Evolutionary conservation across 2,329 filamentous ascomycete species (phyloP), one percentile per base, ranked within the genome.

Genomic region (Fusarium udum): DNA sequence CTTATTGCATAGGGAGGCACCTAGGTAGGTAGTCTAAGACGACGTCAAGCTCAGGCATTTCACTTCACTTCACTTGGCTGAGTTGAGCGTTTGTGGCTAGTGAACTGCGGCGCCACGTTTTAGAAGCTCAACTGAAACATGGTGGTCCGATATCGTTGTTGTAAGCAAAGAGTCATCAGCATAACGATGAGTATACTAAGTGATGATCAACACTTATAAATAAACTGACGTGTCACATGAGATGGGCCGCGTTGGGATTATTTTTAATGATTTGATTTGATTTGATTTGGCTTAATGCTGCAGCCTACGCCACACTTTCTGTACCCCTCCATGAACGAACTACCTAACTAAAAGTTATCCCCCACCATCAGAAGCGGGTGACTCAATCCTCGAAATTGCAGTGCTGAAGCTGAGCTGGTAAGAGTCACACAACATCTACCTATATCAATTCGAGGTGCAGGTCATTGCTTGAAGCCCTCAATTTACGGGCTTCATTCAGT

Each of bases 401-500:
- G 49, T 52, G n/a, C n/a, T 52, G 31, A 36, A 36, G 49, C 31
- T 52, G 49, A 52, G 49, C 31, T 52, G 49, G n/a, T 36, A 36
- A 52, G 60, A 73, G 71, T 69, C 75, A 73, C 56, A 34, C 65
- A 72, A 74, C 63, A 58, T 60, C 42, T 73, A 56, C 61, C 61
- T 63, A 63, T 51, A 71, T 61, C 69, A 69, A 78, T 75, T 73
- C 58, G 40, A 64, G 53, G 71, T 66, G 69, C 63, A 75, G 71
- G 61, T 74, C 52, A 59, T 67, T 69, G 70, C 76, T 68, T 66
- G 81, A 83, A 83, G 81, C 81, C 82, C 78, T 67, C 75, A 56
- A 59, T 37, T 62, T 63, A 64, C 60, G 81, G 83, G 82, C 82
- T 84, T 84, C 83, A 76, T 74, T 64, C 69, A 75, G 74, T 76